These are phyloP conservation scores for Amorphotheca resinae DNA, from an alignment of 495 filamentous ascomycete genomes.

Conservation along the genomic window DNA sequence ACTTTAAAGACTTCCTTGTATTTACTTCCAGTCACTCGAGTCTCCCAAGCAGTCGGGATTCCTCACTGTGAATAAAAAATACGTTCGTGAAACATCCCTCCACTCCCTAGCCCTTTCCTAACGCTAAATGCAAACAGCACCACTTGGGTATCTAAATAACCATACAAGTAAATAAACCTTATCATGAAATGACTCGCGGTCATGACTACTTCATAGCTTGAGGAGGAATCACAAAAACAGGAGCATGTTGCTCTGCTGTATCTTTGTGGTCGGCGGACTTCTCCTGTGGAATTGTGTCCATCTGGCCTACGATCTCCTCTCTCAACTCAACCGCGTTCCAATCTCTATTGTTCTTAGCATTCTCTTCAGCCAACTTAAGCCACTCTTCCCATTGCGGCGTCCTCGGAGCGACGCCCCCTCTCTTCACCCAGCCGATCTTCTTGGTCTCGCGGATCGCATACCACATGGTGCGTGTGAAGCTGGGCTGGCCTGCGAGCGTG, in stretches of 20 bases:
- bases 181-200: too few species aligned
- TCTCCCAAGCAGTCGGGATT: too few species aligned
- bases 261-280: background rate
- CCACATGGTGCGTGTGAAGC: conserved; percentile 44
- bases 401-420: conserved; percentile 33
- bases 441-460: conserved; percentile 40
- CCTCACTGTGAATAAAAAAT: too few species aligned
- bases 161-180: too few species aligned
- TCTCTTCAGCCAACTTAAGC: conserved; percentile 36
- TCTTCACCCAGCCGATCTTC: conserved; percentile 34
- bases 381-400: conserved; percentile 40
- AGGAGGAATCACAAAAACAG: conserved; percentile 11
- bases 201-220: conserved; percentile 2
- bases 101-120: too few species aligned
- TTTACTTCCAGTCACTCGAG: too few species aligned
- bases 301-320: conserved; percentile 10
- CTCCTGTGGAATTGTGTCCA: background rate
- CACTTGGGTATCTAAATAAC: too few species aligned
- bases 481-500: conserved; percentile 25
- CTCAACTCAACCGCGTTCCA: conserved; percentile 34
- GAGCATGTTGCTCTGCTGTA: conserved; percentile 15
- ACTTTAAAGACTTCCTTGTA: too few species aligned
- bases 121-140: too few species aligned
- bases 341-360: conserved; percentile 9
- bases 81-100: too few species aligned